phyloP scores from a whole-genome alignment of 768 basidiomycete species.

The Tremella fuciformis region DNA sequence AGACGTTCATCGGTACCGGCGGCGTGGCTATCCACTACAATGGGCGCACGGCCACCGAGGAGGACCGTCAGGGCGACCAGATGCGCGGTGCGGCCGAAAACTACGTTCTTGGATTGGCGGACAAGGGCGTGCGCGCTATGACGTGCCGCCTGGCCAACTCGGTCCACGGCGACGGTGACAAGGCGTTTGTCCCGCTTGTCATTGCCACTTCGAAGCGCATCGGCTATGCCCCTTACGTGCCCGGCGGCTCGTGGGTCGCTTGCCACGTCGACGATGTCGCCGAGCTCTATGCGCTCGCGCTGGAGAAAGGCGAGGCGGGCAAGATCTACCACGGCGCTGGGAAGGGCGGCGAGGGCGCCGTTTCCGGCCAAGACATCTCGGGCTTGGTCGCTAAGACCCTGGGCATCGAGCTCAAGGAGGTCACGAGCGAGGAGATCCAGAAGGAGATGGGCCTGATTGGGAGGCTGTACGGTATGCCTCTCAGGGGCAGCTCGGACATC shows the following conservation, averaged over 20 bases:
- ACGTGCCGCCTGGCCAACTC: conserved; percentile 23
- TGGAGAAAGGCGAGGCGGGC: conserved; percentile 25
- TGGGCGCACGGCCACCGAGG: not conserved
- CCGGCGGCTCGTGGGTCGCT: conserved; percentile 27
- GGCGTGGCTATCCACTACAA: conserved; percentile 6
- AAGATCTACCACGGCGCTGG: conserved; percentile 20
- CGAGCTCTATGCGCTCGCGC: conserved; percentile 25
- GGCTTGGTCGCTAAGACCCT: conserved; percentile 19
- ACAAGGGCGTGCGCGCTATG: conserved; percentile 13
- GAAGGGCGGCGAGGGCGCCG: conserved; percentile 3
- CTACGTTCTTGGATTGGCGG: conserved; percentile 13
- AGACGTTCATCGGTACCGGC: conserved; percentile 29
- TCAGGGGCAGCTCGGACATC: not conserved
- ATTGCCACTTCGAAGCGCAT: conserved; percentile 16
- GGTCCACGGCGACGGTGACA: conserved; percentile 21
- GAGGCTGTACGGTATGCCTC: not conserved
- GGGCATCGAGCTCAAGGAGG: conserved; percentile 10
- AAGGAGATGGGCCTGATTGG: conserved; percentile 18
- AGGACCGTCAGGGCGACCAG: not conserved
- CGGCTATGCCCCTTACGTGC: conserved; percentile 18
- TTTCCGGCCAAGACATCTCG: conserved; percentile 18
- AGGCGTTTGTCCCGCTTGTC: conserved; percentile 19
- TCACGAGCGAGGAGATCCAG: conserved; percentile 8
- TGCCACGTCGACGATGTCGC: conserved; percentile 39
- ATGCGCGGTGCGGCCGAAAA: conserved; percentile 14